These are phyloP conservation scores for Mariannaea sp. DNA, from an alignment of 2,329 filamentous ascomycete genomes.

Conservation along the genomic window DNA sequence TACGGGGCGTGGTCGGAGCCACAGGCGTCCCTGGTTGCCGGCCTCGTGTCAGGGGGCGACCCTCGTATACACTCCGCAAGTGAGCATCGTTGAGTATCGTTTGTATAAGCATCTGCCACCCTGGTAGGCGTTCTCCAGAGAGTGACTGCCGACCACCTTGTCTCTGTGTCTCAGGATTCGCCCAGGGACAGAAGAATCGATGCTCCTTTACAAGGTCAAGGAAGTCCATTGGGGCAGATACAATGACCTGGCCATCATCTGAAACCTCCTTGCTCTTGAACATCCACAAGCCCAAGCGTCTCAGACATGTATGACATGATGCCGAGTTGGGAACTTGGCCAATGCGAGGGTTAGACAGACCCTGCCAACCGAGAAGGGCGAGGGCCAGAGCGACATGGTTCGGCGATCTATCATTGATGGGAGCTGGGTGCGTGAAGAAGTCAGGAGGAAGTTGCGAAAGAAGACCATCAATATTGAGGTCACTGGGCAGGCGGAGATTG, in stretches of 20 bases:
- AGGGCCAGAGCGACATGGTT: conserved; percentile 69
- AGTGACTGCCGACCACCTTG: conserved; percentile 40
- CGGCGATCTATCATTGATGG: conserved; percentile 42
- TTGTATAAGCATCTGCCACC: conserved; percentile 60
- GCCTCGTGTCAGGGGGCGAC: conserved; percentile 31
- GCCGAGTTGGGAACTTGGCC: conserved; percentile 72
- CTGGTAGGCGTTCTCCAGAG: conserved; percentile 48
- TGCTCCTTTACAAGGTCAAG: conserved; percentile 75
- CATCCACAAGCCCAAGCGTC: conserved; percentile 91
- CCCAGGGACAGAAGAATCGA: conserved; percentile 84
- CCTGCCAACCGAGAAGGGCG: conserved; percentile 77
- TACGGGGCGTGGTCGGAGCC: conserved; percentile 31
- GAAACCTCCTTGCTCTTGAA: conserved; percentile 77
- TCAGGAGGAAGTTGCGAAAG: conserved; percentile 55
- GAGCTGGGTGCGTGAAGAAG: conserved; percentile 57
- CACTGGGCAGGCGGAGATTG: conserved; percentile 62
- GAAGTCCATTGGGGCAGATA: conserved; percentile 65
- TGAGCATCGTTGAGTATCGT: conserved; percentile 64
- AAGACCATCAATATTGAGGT: conserved; percentile 55
- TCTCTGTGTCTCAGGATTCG: conserved; percentile 66
- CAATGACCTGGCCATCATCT: conserved; percentile 55
- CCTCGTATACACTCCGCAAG: conserved; percentile 48
- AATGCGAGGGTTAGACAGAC: conserved; percentile 58
- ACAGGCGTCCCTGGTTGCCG: conserved; percentile 20
- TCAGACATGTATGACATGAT: conserved; percentile 83